Percentiles rank a stretch among this genome's conserved stretches.
Conservation (phyloP, 768 basidiomycete species). For the Rhizopogon rudus region DNA sequence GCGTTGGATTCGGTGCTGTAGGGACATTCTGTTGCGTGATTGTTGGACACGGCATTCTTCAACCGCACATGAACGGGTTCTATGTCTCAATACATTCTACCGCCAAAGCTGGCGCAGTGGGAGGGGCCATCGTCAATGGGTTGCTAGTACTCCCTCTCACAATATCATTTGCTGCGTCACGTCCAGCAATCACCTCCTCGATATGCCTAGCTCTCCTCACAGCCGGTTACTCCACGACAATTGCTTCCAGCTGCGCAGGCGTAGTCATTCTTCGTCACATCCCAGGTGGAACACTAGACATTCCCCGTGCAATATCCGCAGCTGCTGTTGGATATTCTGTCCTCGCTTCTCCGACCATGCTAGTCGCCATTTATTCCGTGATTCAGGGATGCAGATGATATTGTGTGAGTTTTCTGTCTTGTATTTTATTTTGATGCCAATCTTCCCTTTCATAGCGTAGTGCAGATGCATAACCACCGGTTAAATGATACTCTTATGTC, state of each 20-base stretch:
- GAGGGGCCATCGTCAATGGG: background rate
- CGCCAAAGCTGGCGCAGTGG: background rate
- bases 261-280: constrained; percentile 2
- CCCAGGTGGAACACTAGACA: background rate
- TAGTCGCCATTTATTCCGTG: background rate
- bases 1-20: background rate
- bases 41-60: constrained; percentile 2
- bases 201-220: background rate
- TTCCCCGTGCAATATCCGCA: background rate
- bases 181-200: background rate
- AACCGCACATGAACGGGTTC: background rate
- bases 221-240: background rate
- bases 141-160: background rate
- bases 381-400: background rate
- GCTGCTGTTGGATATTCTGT: constrained; percentile 3
- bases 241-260: background rate
- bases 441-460: background rate
- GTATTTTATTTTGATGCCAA: background rate
- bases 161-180: background rate
- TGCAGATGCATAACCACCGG: background rate
- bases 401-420: background rate
- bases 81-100: background rate
- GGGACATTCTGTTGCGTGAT: background rate
- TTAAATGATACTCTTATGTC: background rate
- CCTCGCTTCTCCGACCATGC: background rate